These are phyloP conservation scores for Cladophialophora carrionii DNA, from an alignment of 2,329 filamentous ascomycete species.

Conservation along the genomic window DNA sequence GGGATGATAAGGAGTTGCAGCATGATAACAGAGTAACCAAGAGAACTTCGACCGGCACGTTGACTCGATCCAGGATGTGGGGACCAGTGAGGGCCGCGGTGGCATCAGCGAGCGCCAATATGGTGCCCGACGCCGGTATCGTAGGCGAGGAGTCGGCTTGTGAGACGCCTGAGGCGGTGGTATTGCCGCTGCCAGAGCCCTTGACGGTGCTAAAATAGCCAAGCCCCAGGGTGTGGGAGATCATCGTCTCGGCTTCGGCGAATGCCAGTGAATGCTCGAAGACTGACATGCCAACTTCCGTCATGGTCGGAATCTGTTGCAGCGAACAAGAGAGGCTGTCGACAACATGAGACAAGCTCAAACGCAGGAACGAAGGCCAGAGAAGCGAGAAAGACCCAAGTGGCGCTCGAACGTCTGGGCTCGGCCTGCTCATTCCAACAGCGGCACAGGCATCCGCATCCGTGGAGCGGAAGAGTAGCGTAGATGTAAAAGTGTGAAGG, in stretches of 20 bases:
- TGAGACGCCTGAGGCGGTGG: slow-evolving; percentile 37
- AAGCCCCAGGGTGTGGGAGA: slow-evolving; percentile 77
- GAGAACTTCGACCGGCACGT: slow-evolving; percentile 86
- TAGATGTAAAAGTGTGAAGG: slow-evolving; percentile 72
- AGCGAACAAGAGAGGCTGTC: slow-evolving; percentile 87
- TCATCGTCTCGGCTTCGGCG: slow-evolving; percentile 88
- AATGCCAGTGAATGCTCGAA: slow-evolving; percentile 97
- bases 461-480: slow-evolving; percentile 71
- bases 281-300: slow-evolving; percentile 92
- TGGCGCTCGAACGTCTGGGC: slow-evolving; percentile 59
- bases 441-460: slow-evolving; percentile 76
- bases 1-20: slow-evolving; percentile 85
- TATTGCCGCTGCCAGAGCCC: slow-evolving; percentile 21
- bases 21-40: slow-evolving; percentile 85
- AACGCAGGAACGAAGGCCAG: slow-evolving; percentile 55
- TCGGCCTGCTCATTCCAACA: slow-evolving; percentile 68
- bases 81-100: slow-evolving; percentile 41
- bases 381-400: slow-evolving; percentile 74
- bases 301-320: slow-evolving; percentile 76
- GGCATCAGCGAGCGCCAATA: slow-evolving; percentile 43
- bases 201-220: slow-evolving; percentile 62
- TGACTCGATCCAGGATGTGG: slow-evolving; percentile 75
- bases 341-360: slow-evolving; percentile 77
- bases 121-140: slow-evolving; percentile 41
- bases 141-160: slow-evolving; percentile 52